Evolutionary conservation across 805 yeast genomes (phyloP).

Genomic region (Yarrowia deformans): DNA sequence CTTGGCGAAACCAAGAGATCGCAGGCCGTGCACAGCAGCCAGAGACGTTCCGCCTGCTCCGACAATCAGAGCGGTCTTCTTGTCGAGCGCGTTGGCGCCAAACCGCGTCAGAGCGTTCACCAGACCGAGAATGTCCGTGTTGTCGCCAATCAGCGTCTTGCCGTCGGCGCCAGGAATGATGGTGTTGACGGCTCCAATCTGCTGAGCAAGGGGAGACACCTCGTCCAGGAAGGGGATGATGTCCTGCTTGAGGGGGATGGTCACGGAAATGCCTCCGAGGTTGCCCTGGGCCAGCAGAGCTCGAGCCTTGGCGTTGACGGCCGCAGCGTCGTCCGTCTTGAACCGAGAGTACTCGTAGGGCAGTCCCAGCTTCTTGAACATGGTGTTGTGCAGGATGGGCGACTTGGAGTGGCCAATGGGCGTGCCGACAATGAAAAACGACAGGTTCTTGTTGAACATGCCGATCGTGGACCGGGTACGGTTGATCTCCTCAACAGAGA

Average conservation of each 20-base stretch:
- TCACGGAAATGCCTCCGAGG: conserved; percentile 95
- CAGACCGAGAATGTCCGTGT: conserved; percentile 96
- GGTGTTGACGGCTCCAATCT: conserved; percentile 96
- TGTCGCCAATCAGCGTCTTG: conserved; percentile 77
- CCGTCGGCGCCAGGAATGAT: conserved; percentile 58
- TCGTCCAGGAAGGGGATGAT: conserved; percentile 71
- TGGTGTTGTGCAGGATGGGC: conserved; percentile 84
- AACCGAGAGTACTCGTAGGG: conserved; percentile 73
- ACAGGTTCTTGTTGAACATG: conserved; percentile 60
- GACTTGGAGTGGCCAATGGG: conserved; percentile 90
- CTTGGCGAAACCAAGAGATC: conserved; percentile 74
- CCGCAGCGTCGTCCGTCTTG: conserved; percentile 70
- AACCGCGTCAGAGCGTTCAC: conserved; percentile 65
- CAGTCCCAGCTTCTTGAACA: conserved; percentile 74
- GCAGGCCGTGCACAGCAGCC: conserved; percentile 90
- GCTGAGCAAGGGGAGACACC: conserved; percentile 74
- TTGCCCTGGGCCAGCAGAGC: conserved; percentile 49
- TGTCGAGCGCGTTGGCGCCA: conserved; percentile 56
- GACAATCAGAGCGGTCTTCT: conserved; percentile 71
- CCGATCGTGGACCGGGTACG: conserved; percentile 65
- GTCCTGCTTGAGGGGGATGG: conserved; percentile 90
- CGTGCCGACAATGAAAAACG: conserved; percentile 75
- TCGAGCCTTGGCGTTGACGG: conserved; percentile 62
- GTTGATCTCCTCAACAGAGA: conserved; percentile 71
- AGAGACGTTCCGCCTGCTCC: conserved; percentile 99